A percentile compares a stretch with the other conserved stretches of the same genome.
These are phyloP conservation scores for Saccharum hybrid DNA, from an alignment of 202 grass and related monocot genomes.

Conservation along the genomic window DNA sequence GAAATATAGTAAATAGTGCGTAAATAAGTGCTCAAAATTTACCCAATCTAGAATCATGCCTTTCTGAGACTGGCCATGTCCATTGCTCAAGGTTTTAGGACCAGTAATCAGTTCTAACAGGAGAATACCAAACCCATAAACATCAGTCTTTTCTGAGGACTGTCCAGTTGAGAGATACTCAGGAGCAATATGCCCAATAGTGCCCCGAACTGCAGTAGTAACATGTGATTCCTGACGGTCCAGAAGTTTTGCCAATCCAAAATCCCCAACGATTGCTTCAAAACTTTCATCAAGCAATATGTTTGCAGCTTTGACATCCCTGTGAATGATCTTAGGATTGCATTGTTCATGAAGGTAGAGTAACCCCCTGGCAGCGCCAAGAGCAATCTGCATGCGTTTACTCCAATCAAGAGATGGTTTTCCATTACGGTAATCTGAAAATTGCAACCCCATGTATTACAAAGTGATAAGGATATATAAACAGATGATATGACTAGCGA, in stretches of 20 bases:
- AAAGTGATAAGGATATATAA: constrained; percentile 13
- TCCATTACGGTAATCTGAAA: constrained; percentile 67
- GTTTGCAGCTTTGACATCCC: constrained; percentile 97
- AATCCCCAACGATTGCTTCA: constrained; percentile 94
- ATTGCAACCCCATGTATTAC: constrained; percentile 38
- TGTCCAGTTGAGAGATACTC: constrained; percentile 95
- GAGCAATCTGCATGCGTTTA: constrained; percentile 81
- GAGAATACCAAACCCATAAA: constrained; percentile 98
- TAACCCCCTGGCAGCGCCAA: constrained; percentile 87
- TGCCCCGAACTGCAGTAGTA: constrained; percentile 91
- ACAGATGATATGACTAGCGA: not conserved
- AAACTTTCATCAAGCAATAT: constrained; percentile 92
- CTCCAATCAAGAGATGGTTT: constrained; percentile 88
- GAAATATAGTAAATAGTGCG: constrained; percentile 2
- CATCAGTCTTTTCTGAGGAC: constrained; percentile 94
- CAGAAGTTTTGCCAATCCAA: constrained; percentile 95
- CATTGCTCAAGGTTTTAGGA: constrained; percentile 79
- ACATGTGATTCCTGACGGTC: constrained; percentile 93
- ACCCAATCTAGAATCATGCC: constrained; percentile 97
- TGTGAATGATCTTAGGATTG: constrained; percentile 96
- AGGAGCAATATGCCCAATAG: constrained; percentile 98
- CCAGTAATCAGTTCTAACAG: constrained; percentile 90
- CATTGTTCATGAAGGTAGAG: constrained; percentile 97
- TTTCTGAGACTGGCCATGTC: constrained; percentile 79
- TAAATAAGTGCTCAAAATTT: constrained; percentile 36